A percentile compares a stretch with the other conserved stretches of the same genome.
phyloP scores from a whole-genome alignment of 208 protist genomes.

The Lotmaria passim region DNA sequence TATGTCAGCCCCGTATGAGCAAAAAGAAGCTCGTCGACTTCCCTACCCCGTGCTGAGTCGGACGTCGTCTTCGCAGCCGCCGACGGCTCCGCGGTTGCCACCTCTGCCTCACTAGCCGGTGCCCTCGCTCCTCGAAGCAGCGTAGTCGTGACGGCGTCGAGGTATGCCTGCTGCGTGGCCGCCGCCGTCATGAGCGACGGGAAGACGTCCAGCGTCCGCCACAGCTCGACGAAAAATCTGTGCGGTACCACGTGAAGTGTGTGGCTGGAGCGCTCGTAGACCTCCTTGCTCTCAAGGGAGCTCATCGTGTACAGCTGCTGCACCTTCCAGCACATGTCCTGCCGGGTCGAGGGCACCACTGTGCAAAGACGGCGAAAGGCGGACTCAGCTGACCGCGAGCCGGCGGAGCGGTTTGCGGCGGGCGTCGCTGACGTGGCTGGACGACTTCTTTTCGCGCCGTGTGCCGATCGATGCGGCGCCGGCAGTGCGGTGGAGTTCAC shows the following conservation, averaged over 20 bases:
- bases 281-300: slow-evolving; percentile 26
- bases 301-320: slow-evolving; percentile 38
- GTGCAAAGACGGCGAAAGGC: background rate
- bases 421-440: background rate
- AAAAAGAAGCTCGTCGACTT: slow-evolving; percentile 18
- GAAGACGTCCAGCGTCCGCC: slow-evolving; percentile 69
- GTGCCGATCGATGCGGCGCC: background rate
- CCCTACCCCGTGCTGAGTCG: background rate
- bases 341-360: slow-evolving; percentile 14
- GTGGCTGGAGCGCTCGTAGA: slow-evolving; percentile 28
- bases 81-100: background rate
- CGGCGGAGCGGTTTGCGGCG: background rate
- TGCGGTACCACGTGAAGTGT: slow-evolving; percentile 41
- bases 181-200: slow-evolving; percentile 52
- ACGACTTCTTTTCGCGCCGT: background rate
- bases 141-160: slow-evolving; percentile 52
- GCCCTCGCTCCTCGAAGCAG: slow-evolving; percentile 36
- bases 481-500: background rate
- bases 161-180: slow-evolving; percentile 54
- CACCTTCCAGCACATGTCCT: slow-evolving; percentile 47
- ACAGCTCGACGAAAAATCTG: slow-evolving; percentile 53
- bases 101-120: background rate
- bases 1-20: slow-evolving; percentile 52
- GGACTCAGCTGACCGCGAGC: background rate
- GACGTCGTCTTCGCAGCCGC: background rate